A percentile compares a stretch with the other conserved stretches of the same genome.
These are phyloP conservation scores for Gamsiella multidivaricata DNA, from an alignment of 192 early-diverging fungal genomes.

Conservation along the genomic window DNA sequence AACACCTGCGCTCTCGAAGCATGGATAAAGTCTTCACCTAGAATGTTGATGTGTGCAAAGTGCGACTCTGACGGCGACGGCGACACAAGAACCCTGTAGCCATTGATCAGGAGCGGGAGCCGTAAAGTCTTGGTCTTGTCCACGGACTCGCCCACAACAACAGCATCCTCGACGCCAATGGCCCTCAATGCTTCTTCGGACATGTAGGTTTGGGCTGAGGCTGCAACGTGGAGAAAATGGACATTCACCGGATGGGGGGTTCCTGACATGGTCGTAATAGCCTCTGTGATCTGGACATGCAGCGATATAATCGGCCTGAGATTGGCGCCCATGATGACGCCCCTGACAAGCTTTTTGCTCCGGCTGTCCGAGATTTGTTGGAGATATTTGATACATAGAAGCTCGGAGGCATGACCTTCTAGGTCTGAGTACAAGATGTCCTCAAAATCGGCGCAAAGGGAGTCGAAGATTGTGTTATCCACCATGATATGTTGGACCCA, in stretches of 20 bases:
- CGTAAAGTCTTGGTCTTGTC: background rate
- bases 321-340: constrained; percentile 14
- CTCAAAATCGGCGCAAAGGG: constrained; percentile 31
- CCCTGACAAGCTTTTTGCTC: constrained; percentile 3
- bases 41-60: constrained; percentile 38
- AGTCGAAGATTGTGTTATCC: constrained; percentile 7
- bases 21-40: constrained; percentile 22
- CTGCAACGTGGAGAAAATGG: constrained; percentile 24
- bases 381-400: background rate
- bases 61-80: constrained; percentile 17
- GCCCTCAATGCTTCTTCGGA: constrained; percentile 15
- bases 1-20: background rate
- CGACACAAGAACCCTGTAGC: background rate
- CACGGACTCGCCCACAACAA: constrained; percentile 14
- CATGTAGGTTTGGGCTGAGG: constrained; percentile 26
- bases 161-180: constrained; percentile 33
- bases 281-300: constrained; percentile 25
- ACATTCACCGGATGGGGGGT: constrained; percentile 16
- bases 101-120: constrained; percentile 27
- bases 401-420: background rate
- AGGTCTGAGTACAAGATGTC: constrained; percentile 18
- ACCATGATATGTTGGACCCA: no score
- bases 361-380: background rate
- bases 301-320: constrained; percentile 24
- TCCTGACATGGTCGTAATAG: constrained; percentile 24